Evolutionary conservation across 192 early-diverging fungal species (phyloP), one percentile per base, ranked within the genome.

Genomic region (Umbelopsis sp.): DNA sequence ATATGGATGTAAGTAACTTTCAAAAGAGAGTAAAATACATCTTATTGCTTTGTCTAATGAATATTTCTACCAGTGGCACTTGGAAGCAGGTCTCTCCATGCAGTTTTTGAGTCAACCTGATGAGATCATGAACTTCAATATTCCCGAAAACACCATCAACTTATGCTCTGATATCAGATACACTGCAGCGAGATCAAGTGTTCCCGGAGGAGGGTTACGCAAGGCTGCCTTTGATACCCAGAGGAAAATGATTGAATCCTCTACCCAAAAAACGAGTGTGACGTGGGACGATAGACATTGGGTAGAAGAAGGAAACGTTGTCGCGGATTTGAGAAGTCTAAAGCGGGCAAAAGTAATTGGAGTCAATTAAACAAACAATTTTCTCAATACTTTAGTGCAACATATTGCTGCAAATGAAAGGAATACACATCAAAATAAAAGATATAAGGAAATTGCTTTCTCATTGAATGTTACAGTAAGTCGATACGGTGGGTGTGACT

Each of bases 1-100:
- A 93, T 71, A 90, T 91, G 55, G 84, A 90, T 61, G 55, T 61
- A 37, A 61, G 55, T 33, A 8, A 2, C 1, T 16, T 33, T 33
- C 10, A 16, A 18, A 4, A 8, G 10, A 18, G 18, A 35, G 9
- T 52, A 5, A 12, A 21, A 25, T 52, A 25, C 21, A 7, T 25
- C 22, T 3, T 52, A 10, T 5, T 13, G 25, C 27, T 30, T 1
- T 25, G 0, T 52, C 51, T 52, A 22, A 52, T 20, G 6, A 21
- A 23, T 1, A 5, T 41, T 41, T 12, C 25, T 25, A 11, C 6
- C 12, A 61, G 55, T 61, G 55, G 55, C 55, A 61, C 55, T 35
- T 61, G 30, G 55, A 61, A n/a, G 55, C 55, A 61, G 55, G 55
- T 2, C 55, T 61, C 8, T 61, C 55, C 13, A 61, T 61, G 55